Evolutionary conservation across 352 stramenopile genomes (phyloP).

Genomic region (Thraustotheca clavata): DNA sequence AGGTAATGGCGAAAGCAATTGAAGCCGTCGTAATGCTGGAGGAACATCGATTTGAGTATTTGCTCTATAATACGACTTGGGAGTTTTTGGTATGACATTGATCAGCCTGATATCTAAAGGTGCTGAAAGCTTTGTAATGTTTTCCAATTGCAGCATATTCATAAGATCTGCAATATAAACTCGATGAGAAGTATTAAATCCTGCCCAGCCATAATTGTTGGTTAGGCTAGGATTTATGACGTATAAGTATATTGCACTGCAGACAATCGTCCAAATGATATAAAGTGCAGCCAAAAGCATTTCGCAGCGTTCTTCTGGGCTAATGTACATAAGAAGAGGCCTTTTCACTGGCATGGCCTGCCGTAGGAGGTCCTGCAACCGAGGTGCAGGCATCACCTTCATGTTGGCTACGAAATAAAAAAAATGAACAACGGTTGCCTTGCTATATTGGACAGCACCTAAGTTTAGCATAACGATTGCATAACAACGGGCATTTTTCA

Average conservation of each 20-base stretch:
- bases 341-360: background rate
- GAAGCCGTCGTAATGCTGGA: too few species aligned
- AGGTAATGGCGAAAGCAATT: background rate
- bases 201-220: slow-evolving; percentile 1
- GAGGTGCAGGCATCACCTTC: background rate
- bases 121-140: too few species aligned
- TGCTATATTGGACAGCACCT: too few species aligned
- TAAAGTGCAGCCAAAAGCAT: background rate
- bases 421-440: too few species aligned
- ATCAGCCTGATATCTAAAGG: background rate
- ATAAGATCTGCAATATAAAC: background rate
- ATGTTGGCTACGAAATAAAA: too few species aligned
- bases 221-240: background rate
- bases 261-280: background rate
- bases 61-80: too few species aligned
- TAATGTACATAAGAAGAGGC: background rate
- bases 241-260: background rate
- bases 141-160: background rate
- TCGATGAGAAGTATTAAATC: background rate
- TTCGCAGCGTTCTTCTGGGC: background rate
- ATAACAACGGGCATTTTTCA: too few species aligned
- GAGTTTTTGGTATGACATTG: too few species aligned
- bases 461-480: too few species aligned
- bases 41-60: too few species aligned
- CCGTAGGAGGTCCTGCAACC: background rate